These are phyloP conservation scores for Striga hermonthica DNA, from an alignment of 305 asterid genomes.

Conservation along the genomic window DNA sequence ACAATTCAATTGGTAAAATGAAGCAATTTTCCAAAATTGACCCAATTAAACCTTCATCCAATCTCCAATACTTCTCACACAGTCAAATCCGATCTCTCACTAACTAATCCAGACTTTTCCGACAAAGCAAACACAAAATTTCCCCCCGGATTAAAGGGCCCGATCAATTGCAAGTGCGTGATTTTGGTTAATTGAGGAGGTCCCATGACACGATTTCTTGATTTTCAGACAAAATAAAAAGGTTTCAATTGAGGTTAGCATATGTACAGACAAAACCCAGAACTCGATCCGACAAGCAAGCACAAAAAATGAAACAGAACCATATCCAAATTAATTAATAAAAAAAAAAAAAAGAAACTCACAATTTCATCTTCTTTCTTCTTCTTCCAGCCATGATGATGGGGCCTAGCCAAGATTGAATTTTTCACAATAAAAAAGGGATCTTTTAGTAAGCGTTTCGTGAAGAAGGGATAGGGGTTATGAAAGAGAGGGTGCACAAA, in stretches of 20 bases:
- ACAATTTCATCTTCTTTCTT: slow-evolving; percentile 14
- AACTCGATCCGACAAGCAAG: not conserved
- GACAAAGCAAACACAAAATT: too few relatives aligned
- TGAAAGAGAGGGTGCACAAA: not conserved
- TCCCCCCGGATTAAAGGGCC: too few relatives aligned
- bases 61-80: not conserved
- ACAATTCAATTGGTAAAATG: too few relatives aligned
- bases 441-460: not conserved
- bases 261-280: not conserved
- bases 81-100: not conserved
- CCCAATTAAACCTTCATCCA: not conserved
- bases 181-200: too few relatives aligned
- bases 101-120: too few relatives aligned
- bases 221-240: not conserved
- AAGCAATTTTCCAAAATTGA: not conserved
- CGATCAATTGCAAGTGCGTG: too few relatives aligned
- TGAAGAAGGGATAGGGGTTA: not conserved
- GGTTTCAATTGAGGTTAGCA: not conserved
- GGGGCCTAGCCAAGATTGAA: slow-evolving; percentile 1
- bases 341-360: not conserved
- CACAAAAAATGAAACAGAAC: not conserved
- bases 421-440: not conserved
- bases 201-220: too few relatives aligned
- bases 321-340: not conserved
- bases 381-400: slow-evolving; percentile 12